Evolutionary conservation across 371 early-diverging fungal species (phyloP).

Genomic region (Dinochytrium kinnereticum): DNA sequence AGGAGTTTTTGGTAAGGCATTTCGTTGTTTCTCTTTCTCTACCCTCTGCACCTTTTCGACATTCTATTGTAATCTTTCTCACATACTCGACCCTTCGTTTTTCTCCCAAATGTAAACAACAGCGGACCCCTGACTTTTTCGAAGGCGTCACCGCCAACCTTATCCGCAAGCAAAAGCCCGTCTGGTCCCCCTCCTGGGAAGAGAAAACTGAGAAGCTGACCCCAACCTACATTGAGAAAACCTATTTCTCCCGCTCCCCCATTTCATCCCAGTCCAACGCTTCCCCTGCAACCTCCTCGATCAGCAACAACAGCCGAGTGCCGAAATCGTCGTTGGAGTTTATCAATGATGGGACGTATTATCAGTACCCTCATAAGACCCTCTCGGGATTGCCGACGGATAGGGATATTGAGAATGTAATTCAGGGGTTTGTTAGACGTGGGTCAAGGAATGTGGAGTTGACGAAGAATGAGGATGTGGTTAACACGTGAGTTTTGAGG

Average conservation of each 20-base stretch:
- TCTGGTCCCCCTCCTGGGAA: slow-evolving; percentile 74
- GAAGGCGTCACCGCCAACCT: slow-evolving; percentile 87
- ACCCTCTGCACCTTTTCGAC: too few species aligned
- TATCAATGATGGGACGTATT: slow-evolving; percentile 39
- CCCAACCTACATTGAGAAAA: slow-evolving; percentile 36
- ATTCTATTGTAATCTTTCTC: slow-evolving; percentile 16
- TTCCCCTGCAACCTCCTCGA: not conserved
- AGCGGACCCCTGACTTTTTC: slow-evolving; percentile 77
- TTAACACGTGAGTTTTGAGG: slow-evolving; percentile 46
- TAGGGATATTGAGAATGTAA: slow-evolving; percentile 66
- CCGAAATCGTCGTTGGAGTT: slow-evolving; percentile 28
- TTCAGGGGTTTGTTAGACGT: slow-evolving; percentile 57
- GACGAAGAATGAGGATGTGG: slow-evolving; percentile 68
- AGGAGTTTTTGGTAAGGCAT: slow-evolving; percentile 72
- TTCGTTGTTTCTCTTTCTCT: slow-evolving; percentile 46
- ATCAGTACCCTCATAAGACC: slow-evolving; percentile 71
- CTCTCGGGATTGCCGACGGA: slow-evolving; percentile 80
- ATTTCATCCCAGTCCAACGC: too few species aligned
- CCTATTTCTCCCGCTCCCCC: slow-evolving; percentile 31
- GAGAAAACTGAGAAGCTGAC: slow-evolving; percentile 17
- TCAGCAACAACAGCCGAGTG: not conserved
- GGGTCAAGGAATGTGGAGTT: slow-evolving; percentile 62
- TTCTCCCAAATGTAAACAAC: too few species aligned
- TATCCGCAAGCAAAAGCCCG: slow-evolving; percentile 70
- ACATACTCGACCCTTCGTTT: slow-evolving; percentile 38